These are phyloP conservation scores for Solanum chilense DNA, from an alignment of 257 asterid species.

Conservation along the genomic window DNA sequence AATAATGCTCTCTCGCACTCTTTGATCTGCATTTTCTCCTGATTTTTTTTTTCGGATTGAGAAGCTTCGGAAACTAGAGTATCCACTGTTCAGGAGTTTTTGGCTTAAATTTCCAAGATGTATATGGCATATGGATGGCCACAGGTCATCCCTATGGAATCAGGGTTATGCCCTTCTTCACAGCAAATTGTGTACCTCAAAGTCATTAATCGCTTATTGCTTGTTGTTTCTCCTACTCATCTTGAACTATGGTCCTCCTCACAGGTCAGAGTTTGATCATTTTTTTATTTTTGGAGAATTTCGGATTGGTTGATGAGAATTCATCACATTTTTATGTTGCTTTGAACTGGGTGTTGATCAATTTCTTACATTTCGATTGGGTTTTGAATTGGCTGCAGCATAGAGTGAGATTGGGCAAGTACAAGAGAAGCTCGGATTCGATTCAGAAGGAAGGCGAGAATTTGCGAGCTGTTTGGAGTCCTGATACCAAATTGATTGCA, in stretches of 20 bases:
- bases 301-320: not conserved
- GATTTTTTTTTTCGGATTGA: not conserved
- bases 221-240: conserved; percentile 74
- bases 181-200: conserved; percentile 77
- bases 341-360: not conserved
- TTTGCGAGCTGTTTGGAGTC: conserved; percentile 88
- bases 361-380: not conserved
- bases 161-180: conserved; percentile 38
- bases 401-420: conserved; percentile 94
- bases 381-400: conserved; percentile 42
- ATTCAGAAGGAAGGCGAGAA: conserved; percentile 80
- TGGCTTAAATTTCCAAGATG: conserved; percentile 26
- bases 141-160: conserved; percentile 92
- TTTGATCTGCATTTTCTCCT: not conserved
- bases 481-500: conserved; percentile 82
- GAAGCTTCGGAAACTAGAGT: not conserved
- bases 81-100: not conserved
- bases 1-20: not conserved
- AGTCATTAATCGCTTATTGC: conserved; percentile 67
- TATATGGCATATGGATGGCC: conserved; percentile 99
- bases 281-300: not conserved
- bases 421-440: conserved; percentile 59
- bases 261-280: conserved; percentile 30
- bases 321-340: not conserved
- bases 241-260: conserved; percentile 96